These are phyloP conservation scores for Candida andamanensis DNA, from an alignment of 805 yeast genomes.

Conservation along the genomic window DNA sequence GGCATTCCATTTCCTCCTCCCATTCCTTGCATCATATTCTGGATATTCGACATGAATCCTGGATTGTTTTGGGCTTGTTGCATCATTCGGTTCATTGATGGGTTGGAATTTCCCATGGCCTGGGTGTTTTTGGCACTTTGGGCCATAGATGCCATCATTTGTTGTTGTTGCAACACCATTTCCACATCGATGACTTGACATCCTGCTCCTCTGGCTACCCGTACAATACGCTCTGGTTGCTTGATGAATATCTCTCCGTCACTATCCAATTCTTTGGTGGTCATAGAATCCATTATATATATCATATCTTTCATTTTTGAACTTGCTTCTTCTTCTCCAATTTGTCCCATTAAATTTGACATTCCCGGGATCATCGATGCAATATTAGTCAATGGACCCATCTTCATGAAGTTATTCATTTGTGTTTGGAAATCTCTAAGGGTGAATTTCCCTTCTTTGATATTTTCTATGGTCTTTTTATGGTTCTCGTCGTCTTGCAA, in stretches of 20 bases:
- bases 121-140: constrained; percentile 39
- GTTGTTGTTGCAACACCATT: constrained; percentile 83
- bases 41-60: constrained; percentile 43
- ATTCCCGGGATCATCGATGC: constrained; percentile 95
- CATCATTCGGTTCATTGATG: constrained; percentile 46
- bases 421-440: constrained; percentile 88
- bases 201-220: constrained; percentile 94
- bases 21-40: constrained; percentile 61
- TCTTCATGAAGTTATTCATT: constrained; percentile 89
- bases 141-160: constrained; percentile 93
- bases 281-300: constrained; percentile 93
- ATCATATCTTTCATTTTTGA: constrained; percentile 80
- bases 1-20: constrained; percentile 40
- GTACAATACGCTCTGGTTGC: constrained; percentile 78
- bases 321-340: constrained; percentile 91
- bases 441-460: constrained; percentile 93
- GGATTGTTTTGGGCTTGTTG: constrained; percentile 50
- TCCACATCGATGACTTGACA: constrained; percentile 90
- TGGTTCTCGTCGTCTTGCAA: constrained; percentile 64
- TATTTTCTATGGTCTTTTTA: constrained; percentile 83
- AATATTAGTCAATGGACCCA: constrained; percentile 94
- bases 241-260: constrained; percentile 79
- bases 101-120: constrained; percentile 27
- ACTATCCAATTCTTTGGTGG: constrained; percentile 80
- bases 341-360: constrained; percentile 74